Base-by-base conservation (phyloP, 139 green algal species). In the Closterium sp. region DNA sequence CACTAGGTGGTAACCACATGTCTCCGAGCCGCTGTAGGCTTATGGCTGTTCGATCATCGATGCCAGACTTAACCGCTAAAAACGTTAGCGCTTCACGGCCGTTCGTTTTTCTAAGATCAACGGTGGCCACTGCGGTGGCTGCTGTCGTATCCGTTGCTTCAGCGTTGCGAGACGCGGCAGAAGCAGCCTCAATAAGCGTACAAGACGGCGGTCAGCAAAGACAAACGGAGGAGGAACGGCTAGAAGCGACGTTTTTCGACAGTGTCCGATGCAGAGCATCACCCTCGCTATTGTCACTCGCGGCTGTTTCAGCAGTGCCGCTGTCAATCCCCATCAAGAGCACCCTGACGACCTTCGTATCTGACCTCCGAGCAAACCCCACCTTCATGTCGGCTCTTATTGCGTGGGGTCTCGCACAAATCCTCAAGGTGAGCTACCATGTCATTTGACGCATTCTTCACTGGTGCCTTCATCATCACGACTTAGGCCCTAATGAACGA, bases 321-420 rank as follows among this genome's bases (percentile, higher is more conserved):
- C 55, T 76, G 55, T 16, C 55, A 16, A 28, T 25, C 12, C 12
- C 55, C 55, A 76, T 76, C 16, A 76, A 76, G 55, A 76, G 55
- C 55, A 28, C 55, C 25, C 55, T 76, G 12, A 28, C 55, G 10
- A 12, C 55, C 12, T 76, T 76, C 55, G 23, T 76, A 16, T 76
- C 55, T 19, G 25, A 76, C 55, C 55, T 76, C 25, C 55, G 87
- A 4, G 89, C 64, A 9, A 93, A 93, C 88, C 91, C 64, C 12
- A 93, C 91, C 3, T 93, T 93, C 32, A 93, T 93, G 91, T 93
- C 91, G 34, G 91, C 66, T 28, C 76, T 93, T 81, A 87, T 93
- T 66, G 91, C 91, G 31, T 93, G 91, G 91, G n/a, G 55, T 4
- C 69, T 93, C n/a, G 91, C 91, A 9, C 91, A 93, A 34, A 33